Conservation (phyloP, 805 yeast genomes). For the Yarrowia phangngaensis region DNA sequence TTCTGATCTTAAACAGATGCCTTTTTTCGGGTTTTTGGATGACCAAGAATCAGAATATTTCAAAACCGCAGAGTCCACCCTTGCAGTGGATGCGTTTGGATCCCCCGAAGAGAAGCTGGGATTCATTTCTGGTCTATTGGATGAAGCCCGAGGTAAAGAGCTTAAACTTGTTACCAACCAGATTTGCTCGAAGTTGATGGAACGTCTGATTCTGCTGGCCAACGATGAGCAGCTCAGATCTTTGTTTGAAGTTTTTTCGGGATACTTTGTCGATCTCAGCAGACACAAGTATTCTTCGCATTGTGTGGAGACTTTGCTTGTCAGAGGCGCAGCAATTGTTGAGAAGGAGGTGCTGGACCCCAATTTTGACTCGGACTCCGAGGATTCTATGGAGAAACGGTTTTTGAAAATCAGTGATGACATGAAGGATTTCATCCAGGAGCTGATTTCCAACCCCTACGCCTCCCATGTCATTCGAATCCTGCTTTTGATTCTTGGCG, state of each 20-base stretch:
- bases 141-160: conserved; percentile 85
- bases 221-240: conserved; percentile 60
- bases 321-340: conserved; percentile 65
- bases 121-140: conserved; percentile 73
- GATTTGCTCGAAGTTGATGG: conserved; percentile 89
- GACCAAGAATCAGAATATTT: conserved; percentile 83
- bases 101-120: conserved; percentile 65
- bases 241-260: conserved; percentile 62
- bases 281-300: conserved; percentile 92
- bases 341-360: conserved; percentile 65
- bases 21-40: conserved; percentile 82
- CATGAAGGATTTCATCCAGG: conserved; percentile 53
- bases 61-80: conserved; percentile 84
- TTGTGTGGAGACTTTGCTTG: conserved; percentile 80
- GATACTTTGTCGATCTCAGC: conserved; percentile 71
- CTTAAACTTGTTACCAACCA: conserved; percentile 89
- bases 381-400: conserved; percentile 59
- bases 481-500: conserved; percentile 65
- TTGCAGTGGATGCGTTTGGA: conserved; percentile 75
- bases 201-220: conserved; percentile 70
- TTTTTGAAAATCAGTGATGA: conserved; percentile 65
- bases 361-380: conserved; percentile 31
- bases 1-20: conserved; percentile 25
- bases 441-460: conserved; percentile 69
- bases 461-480: conserved; percentile 85